Conservation (phyloP, 2,329 filamentous ascomycete genomes). For the Bretziella fagacearum region DNA sequence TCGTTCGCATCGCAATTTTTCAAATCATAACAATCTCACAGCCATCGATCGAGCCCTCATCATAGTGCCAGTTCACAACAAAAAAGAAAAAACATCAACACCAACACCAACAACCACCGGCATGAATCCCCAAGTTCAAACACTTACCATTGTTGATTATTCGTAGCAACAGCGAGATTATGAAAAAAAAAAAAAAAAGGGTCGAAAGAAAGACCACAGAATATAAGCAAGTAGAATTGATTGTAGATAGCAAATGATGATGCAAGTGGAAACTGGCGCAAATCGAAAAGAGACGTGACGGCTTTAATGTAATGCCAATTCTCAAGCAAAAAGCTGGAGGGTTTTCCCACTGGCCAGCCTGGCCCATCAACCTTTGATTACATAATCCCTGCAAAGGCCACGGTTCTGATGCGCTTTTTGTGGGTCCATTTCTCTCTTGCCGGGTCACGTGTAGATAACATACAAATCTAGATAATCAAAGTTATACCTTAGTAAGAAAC, state of each 20-base stretch:
- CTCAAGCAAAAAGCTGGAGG: not conserved
- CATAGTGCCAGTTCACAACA: too few species aligned
- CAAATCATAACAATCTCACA: too few species aligned
- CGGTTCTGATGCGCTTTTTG: conserved; percentile 5
- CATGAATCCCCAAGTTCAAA: too few species aligned
- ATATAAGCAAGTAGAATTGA: not conserved
- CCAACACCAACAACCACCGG: not conserved
- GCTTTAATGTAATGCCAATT: not conserved
- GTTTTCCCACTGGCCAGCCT: conserved; percentile 3
- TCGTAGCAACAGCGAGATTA: not conserved
- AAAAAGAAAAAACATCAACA: too few species aligned
- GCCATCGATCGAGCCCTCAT: too few species aligned
- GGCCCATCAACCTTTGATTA: not conserved
- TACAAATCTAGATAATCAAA: too few species aligned
- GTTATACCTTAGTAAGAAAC: too few species aligned
- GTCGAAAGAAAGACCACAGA: not conserved
- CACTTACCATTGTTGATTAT: not conserved
- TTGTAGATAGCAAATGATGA: not conserved
- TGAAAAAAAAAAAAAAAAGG: not conserved
- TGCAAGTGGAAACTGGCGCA: not conserved
- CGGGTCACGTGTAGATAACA: conserved; percentile 2
- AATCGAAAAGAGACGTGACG: not conserved
- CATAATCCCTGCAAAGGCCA: conserved; percentile 5
- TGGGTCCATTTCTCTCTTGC: not conserved
- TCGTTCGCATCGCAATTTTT: too few species aligned